A percentile compares a stretch with the other conserved stretches of the same genome.
Conservation (phyloP, 805 yeast species). For the Lachancea kluyveri region DNA sequence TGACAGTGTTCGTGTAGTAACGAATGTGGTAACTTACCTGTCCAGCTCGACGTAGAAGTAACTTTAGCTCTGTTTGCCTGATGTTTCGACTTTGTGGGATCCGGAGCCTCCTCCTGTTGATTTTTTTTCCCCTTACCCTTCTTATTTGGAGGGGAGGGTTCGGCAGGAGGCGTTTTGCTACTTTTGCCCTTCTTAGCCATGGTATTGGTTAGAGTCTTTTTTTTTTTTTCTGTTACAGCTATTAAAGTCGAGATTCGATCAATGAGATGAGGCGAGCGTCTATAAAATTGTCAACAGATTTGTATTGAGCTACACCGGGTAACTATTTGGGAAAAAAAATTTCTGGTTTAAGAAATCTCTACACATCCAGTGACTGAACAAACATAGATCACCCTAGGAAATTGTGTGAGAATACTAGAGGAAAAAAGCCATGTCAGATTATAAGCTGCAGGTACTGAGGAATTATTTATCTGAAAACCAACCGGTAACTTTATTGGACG, state of each 20-base stretch:
- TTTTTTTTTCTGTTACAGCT: too few species aligned
- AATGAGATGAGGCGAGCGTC: too few species aligned
- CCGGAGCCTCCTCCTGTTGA: conserved; percentile 11
- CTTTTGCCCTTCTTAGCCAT: conserved; percentile 22
- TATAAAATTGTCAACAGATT: too few species aligned
- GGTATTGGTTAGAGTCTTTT: not conserved
- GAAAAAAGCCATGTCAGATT: too few species aligned
- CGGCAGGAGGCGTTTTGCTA: conserved; percentile 9
- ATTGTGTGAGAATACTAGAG: too few species aligned
- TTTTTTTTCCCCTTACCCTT: conserved; percentile 18
- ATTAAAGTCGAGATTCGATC: too few species aligned
- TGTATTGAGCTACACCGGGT: too few species aligned
- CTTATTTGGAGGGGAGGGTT: conserved; percentile 7
- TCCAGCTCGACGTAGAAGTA: conserved; percentile 75
- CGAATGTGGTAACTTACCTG: conserved; percentile 89
- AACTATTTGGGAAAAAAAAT: too few species aligned
- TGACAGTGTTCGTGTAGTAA: conserved; percentile 83
- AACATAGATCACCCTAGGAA: too few species aligned
- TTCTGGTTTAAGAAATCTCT: too few species aligned
- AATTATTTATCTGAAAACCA: conserved; percentile 16
- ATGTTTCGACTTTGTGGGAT: conserved; percentile 23
- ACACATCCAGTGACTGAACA: too few species aligned
- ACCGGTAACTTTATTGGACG: conserved; percentile 13
- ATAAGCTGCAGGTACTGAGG: conserved; percentile 13
- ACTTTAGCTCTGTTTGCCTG: conserved; percentile 41